Evolutionary conservation across 202 grass and related monocot species (phyloP).

Genomic region (Saccharum hybrid): DNA sequence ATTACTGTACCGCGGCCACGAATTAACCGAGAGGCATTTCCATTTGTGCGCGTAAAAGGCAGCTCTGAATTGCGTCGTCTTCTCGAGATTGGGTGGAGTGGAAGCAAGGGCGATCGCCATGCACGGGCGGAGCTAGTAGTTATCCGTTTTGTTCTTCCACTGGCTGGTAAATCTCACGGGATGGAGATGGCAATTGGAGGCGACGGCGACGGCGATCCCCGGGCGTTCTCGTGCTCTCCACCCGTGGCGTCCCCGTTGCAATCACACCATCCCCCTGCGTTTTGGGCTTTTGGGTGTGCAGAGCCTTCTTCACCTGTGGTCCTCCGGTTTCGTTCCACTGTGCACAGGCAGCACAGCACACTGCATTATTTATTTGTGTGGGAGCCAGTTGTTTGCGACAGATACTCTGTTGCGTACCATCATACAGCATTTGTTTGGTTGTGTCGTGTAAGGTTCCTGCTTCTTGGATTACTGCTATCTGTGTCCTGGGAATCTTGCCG

Average conservation of each 20-base stretch:
- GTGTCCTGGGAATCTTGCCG: not conserved
- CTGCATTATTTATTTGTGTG: not conserved
- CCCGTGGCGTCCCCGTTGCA: constrained; percentile 26
- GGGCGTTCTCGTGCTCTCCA: not conserved
- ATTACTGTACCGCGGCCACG: not conserved
- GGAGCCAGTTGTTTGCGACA: not conserved
- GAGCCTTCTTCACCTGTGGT: not conserved
- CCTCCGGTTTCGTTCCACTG: constrained; percentile 5
- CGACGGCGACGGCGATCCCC: not conserved
- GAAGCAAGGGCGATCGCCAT: constrained; percentile 1
- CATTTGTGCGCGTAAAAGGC: not conserved
- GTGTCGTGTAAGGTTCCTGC: not conserved
- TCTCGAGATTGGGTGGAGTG: constrained; percentile 29
- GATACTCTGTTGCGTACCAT: not conserved
- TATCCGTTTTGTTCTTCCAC: constrained; percentile 13
- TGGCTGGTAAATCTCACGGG: not conserved
- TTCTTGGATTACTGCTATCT: not conserved
- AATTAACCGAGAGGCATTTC: not conserved
- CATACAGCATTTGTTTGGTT: not conserved
- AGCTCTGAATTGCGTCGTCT: not conserved
- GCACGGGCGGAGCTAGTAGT: not conserved
- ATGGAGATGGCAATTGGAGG: not conserved
- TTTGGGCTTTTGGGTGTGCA: not conserved
- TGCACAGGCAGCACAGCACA: not conserved
- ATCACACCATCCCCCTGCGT: not conserved